Evolutionary conservation across 1,284 basidiomycete species (phyloP), one percentile per base, ranked within the genome.

Genomic region (Boletus sp.): DNA sequence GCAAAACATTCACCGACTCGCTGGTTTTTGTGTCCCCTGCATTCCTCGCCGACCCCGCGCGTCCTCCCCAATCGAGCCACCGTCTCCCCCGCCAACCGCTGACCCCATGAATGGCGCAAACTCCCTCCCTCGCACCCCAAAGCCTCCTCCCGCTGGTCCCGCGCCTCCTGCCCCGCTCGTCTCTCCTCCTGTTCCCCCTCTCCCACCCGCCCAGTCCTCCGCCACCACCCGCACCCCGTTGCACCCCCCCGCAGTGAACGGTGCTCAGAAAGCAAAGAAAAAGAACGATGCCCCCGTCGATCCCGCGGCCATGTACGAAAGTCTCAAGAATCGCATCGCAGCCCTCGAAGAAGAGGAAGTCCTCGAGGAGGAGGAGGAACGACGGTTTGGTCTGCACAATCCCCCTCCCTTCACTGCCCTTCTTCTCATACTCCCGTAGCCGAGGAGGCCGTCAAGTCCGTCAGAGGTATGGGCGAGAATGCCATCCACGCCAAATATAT

Each of bases 301-400:
- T 68, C 87, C 87, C 44, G 84, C 81, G 6, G 77, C 81, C 42
- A 88, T 91, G 84, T 90, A 90, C 63, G 88, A 91, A 67, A 87
- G 81, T 51, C 72, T 91, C 59, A 88, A 84, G 77, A 91, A 75
- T 66, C 75, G 87, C 66, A 91, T 91, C 68, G 87, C 88, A 5
- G 88, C 84, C 38, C 69, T 91, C 56, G 88, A 91, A 61, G 88
- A 90, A 66, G 88, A 89, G 61, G 84, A 88, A 59, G 84, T 85
- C 8, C 72, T 88, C 35, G 86, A 88, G 60, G 88, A 89, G 62
- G 88, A 91, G 66, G 88, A 91, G 67, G 88, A 90, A 63, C 72
- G 76, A 53, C 73, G 74, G 61, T 87, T 82, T 57, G 78, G 88
- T 89, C 59, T 61, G 81, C 75, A 44, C 41, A 13, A 5, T 14